Conservation (phyloP, 1,139 yeast genomes). For the Saccharomyces pastorianus region DNA sequence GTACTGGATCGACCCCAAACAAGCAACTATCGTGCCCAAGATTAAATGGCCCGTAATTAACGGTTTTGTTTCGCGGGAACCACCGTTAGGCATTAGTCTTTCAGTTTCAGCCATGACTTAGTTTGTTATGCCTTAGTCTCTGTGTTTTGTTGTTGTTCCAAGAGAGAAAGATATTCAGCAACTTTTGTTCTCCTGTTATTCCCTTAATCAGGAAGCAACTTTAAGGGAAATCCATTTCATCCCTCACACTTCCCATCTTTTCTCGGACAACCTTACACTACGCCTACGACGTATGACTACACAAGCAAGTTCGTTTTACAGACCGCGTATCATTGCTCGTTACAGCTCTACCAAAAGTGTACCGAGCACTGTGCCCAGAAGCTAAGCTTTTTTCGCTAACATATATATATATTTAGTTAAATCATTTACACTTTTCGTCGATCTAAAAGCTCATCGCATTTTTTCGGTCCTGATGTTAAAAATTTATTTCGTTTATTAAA, state of each 20-base stretch:
- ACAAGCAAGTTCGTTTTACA: background rate
- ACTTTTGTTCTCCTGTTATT: background rate
- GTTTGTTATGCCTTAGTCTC: background rate
- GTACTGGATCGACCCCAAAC: constrained; percentile 73
- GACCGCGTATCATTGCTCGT: background rate
- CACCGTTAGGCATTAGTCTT: constrained; percentile 3
- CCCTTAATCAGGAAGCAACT: background rate
- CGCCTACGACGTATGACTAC: background rate
- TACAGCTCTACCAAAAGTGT: background rate
- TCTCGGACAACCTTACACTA: background rate
- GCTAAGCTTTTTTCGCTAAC: background rate
- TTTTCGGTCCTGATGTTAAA: background rate
- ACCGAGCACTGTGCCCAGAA: background rate
- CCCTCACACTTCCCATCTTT: background rate
- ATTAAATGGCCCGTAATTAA: constrained; percentile 22
- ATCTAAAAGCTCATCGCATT: background rate
- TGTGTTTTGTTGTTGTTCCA: background rate
- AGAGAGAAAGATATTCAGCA: background rate
- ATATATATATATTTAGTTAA: background rate
- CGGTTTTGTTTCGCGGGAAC: constrained; percentile 1
- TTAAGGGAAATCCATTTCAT: background rate
- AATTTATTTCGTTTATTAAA: background rate
- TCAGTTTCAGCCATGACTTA: background rate
- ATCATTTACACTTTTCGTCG: background rate
- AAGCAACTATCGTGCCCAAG: constrained; percentile 39